A percentile compares a stretch with the other conserved stretches of the same genome.
These are phyloP conservation scores for Penicillium concentricum DNA, from an alignment of 2,329 filamentous ascomycete genomes.

Conservation along the genomic window DNA sequence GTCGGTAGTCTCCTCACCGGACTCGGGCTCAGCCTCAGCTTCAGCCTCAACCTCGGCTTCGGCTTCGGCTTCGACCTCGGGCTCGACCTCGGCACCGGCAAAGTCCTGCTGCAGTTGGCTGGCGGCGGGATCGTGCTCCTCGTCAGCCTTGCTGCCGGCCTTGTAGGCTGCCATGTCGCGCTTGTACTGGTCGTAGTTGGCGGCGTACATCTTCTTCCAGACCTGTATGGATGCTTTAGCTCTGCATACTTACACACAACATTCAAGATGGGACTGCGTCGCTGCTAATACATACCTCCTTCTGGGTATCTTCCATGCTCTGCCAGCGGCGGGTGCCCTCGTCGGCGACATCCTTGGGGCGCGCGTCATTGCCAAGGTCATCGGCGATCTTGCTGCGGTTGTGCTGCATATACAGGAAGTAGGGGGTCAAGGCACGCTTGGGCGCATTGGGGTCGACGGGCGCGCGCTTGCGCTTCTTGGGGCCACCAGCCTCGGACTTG, in stretches of 20 bases:
- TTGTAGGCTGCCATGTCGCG: conserved; percentile 58
- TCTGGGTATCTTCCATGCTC: conserved; percentile 71
- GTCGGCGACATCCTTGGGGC: conserved; percentile 82
- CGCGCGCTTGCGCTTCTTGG: conserved; percentile 88
- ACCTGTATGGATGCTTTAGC: conserved; percentile 35
- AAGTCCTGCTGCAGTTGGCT: conserved; percentile 45
- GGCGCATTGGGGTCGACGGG: conserved; percentile 89
- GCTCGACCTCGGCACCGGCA: conserved; percentile 37
- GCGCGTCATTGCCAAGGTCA: conserved; percentile 71
- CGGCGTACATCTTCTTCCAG: conserved; percentile 59
- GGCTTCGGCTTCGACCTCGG: conserved; percentile 10
- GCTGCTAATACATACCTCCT: conserved; percentile 53
- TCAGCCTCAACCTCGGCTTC: conserved; percentile 25
- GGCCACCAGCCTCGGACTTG: conserved; percentile 57
- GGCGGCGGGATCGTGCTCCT: conserved; percentile 43
- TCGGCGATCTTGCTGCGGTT: conserved; percentile 78
- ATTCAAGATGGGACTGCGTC: too few species aligned
- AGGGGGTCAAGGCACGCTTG: conserved; percentile 89
- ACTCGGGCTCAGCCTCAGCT: conserved; percentile 2
- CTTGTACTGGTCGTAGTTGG: conserved; percentile 58
- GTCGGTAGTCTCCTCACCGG: conserved; percentile 28
- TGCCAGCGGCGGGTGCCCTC: conserved; percentile 87
- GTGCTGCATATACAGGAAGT: conserved; percentile 91
- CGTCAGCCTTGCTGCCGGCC: conserved; percentile 47
- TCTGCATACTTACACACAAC: background rate